Evolutionary conservation across 176 grass and related monocot genomes (phyloP), one percentile per base, ranked within the genome.

Genomic region (Juncus inflexus): DNA sequence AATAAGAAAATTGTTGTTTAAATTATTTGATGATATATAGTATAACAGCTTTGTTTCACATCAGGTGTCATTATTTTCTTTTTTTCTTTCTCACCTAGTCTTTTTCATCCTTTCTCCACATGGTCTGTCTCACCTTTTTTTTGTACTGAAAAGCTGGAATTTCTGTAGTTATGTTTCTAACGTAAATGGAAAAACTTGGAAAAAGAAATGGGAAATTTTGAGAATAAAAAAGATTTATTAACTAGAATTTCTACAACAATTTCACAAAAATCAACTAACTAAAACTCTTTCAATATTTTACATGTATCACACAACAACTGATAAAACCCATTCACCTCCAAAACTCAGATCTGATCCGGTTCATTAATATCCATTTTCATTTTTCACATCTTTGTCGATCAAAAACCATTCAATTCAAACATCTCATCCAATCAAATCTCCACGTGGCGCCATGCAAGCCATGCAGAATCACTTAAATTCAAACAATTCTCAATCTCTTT

Each of bases 61-160:
- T 28, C 43, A 47, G 43, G 43, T 6, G 43, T 47, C 43, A 47
- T 9, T 16, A 36, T 47, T 15, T 40, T 67, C 52, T 51, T 55
- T 4, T 39, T 28, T 28, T 28, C 19, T 28, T 28, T 28, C 19
- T 28, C 19, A 28, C 19, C 19, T 12, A 12, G 65, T 13, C 19
- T 54, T 68, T 38, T 39, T 55, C 37, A 13, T 38, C 37, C 15
- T 68, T 40, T 15, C 12, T 40, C 49, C 47, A 68, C 65, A 68
- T 68, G 65, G 19, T 37, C 12, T 47, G 15, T 66, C 42, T 7
- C 62, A 63, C 60, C 36, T 40, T 37, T 61, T 61, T 38, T 42
- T 38, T 63, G 4, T 16, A 50, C 40, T 10, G 40, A 65, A 57
- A 50, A 47, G 63, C 5, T n/a, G 14, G 6, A 50, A 45, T 13